Evolutionary conservation across 139 green algal species (phyloP), one percentile per base, ranked within the genome.

Genomic region (Yamagishiella unicocca): DNA sequence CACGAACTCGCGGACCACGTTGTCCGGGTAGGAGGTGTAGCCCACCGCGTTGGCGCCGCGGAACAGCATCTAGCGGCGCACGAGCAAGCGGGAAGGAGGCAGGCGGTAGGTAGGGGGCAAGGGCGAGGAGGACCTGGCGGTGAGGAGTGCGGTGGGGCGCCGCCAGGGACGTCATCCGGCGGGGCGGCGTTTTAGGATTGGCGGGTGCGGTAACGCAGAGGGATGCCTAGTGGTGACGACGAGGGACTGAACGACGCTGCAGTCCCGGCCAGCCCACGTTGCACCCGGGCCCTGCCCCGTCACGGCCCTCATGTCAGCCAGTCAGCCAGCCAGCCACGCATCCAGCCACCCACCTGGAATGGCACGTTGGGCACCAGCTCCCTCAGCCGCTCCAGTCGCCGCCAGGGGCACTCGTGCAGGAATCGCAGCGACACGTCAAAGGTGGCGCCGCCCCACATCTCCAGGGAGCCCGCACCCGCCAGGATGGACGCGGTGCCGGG

Each of bases 371-470:
- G 97, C 24, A 98, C 90, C 24, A 87, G 62, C 90, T 98, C 94
- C 35, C 97, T 87, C 77, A 99, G 92, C 89, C 92, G 73, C 88
- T 98, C 95, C 85, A 99, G 91, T n/a, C 97, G 93, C 55, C 89
- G 82, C 97, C 97, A 99, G 58, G 97, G 97, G 91, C 94, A 97
- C 92, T 99, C 97, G 74, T 98, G 95, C 87, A 98, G 89, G 92
- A 98, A 98, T 45, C 96, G 94, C 84, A 98, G 93, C 12, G 96
- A 94, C 17, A 98, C 97, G 88, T 99, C 97, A 88, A 98, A 99
- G 7, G 97, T 99, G 40, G 96, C 97, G 6, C 97, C 97, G 55
- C 97, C 97, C 97, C 97, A 99, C 92, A 97, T 96, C 93, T 99
- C 97, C 67, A 99, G 85, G 12, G 90, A 96, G 25, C 93, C 95